Base-by-base conservation (phyloP, 225 moss, liverwort and hornwort species). In the Ulota crispa region DNA sequence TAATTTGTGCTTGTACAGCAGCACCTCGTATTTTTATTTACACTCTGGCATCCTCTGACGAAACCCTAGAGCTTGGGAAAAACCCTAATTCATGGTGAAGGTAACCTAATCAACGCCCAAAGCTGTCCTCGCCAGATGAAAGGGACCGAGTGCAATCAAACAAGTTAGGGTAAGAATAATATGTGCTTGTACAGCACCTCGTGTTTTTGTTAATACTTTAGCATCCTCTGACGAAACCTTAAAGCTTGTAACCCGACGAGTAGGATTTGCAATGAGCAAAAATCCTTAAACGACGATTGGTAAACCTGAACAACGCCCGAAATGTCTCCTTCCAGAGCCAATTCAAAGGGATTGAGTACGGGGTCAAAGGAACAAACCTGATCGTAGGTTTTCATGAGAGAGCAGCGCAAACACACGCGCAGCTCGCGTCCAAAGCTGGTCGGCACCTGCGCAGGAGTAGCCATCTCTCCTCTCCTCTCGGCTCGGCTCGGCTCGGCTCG, bases 401-500 rank as follows among this genome's bases (percentile, higher is more conserved):
- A 93, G 83, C 97, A 98, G 34, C 95, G 89, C 83, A 95, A 89
- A 69, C 97, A 98, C n/a, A 94, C 97, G 10, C 97, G 88, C 64
- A 98, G 79, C 91, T 98, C 97, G 62, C 94, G 95, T 59, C 97
- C 97, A 75, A 98, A 98, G 88, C 94, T 98, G 14, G 97, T 98
- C 12, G 97, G 97, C 75, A 98, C 92, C 78, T 98, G 97, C 21
- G 95, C 97, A 24, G 85, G 36, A 50, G 5, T 56, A 12, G 85
- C 82, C 84, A 73, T 88, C 79, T 64, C 80, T 85, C 54, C 68
- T 81, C 92, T 83, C 89, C n/a, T n/a, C n/a, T 76, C 43, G 43
- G 43, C 43, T 45, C 45, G 45, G 45, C 45, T 76, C 43, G 43
- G 43, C 43, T 45, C 45, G 45, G 45, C 45, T 39, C 9, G 62